A percentile compares a stretch with the other conserved stretches of the same genome.
Conservation (phyloP, 2,329 filamentous ascomycete species). For the Raffaelea ambrosiae region DNA sequence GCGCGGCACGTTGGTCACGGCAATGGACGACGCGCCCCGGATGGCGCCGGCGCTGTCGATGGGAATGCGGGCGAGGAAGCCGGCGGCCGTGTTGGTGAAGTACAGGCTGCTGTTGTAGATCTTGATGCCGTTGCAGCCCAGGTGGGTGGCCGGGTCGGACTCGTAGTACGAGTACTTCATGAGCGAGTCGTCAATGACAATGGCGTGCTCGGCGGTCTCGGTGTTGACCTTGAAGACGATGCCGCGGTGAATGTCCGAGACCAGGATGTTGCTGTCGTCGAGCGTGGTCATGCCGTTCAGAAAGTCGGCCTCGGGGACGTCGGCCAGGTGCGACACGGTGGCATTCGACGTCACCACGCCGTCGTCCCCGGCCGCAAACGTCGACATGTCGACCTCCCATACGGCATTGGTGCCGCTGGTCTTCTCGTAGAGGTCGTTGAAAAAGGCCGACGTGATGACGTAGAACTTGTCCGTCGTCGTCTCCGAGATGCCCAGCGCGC, state of each 20-base stretch:
- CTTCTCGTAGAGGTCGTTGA: conserved; percentile 11
- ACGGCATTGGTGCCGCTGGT: conserved; percentile 15
- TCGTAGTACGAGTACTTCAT: conserved; percentile 7
- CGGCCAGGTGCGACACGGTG: conserved; percentile 12
- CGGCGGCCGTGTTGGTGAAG: conserved; percentile 17
- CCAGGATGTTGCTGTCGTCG: conserved; percentile 12
- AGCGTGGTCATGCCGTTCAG: conserved; percentile 17
- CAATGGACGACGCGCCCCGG: conserved; percentile 10
- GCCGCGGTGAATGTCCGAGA: conserved; percentile 15
- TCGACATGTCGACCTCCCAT: conserved; percentile 14
- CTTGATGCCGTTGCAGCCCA: conserved; percentile 18
- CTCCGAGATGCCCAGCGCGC: conserved; percentile 27
- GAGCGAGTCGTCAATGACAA: conserved; percentile 16
- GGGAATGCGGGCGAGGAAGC: conserved; percentile 13
- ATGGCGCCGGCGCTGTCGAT: conserved; percentile 9
- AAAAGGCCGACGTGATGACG: conserved; percentile 18
- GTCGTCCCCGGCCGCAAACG: conserved; percentile 9
- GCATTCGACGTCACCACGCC: conserved; percentile 3
- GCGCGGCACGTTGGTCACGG: conserved; percentile 6
- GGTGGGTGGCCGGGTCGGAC: neutral
- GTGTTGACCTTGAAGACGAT: conserved; percentile 16
- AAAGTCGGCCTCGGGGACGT: conserved; percentile 16
- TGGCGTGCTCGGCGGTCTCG: conserved; percentile 14
- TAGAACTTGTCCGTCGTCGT: conserved; percentile 22
- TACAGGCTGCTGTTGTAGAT: conserved; percentile 16